Evolutionary conservation across 1,284 basidiomycete species (phyloP), one percentile per base, ranked within the genome.

Genomic region (Leucoagaricus sp.): DNA sequence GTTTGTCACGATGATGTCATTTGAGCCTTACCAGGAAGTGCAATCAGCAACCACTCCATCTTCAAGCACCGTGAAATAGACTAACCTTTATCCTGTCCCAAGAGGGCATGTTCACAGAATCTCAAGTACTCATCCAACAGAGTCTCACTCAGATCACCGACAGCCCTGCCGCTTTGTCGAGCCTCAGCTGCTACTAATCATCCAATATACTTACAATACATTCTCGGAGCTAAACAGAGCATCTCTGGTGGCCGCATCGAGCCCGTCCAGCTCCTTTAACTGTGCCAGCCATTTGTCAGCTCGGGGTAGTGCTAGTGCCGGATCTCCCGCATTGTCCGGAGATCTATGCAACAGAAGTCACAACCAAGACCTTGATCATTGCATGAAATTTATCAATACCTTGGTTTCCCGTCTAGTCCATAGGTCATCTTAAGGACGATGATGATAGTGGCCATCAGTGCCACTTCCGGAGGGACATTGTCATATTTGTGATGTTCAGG

Each of bases 361-460:
- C 17, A 38, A 9, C 6, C 17, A 49, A 40, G 34, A 31, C 33
- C n/a, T 21, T 15, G 31, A 44, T 36, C 25, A 4, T n/a, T 21
- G 15, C n/a, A 34, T 25, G 36, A 34, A 51, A 29, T 23, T 28
- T 42, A 36, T n/a, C 49, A 44, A 68, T 62, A 85, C 89, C 89
- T 81, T 48, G 66, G 60, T 58, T 71, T 72, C n/a, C 85, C 90
- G 69, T 94, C 92, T 28, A 95, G 68, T 1, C 93, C 93, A 65
- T 95, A 94, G 9, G 87, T 80, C 75, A 95, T 76, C 72, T 94
- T 95, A 67, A 94, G 76, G 28, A 87, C 83, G 3, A 94, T 76
- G 15, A 94, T 77, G 52, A 83, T 81, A 6, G 79, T 79, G 0
- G 84, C 85, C 46, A 85, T 73, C 21, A 96, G 73, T 4, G 84